Conservation (phyloP, 2,329 filamentous ascomycete genomes). For the Immersiporthe knoxdaviesiana region DNA sequence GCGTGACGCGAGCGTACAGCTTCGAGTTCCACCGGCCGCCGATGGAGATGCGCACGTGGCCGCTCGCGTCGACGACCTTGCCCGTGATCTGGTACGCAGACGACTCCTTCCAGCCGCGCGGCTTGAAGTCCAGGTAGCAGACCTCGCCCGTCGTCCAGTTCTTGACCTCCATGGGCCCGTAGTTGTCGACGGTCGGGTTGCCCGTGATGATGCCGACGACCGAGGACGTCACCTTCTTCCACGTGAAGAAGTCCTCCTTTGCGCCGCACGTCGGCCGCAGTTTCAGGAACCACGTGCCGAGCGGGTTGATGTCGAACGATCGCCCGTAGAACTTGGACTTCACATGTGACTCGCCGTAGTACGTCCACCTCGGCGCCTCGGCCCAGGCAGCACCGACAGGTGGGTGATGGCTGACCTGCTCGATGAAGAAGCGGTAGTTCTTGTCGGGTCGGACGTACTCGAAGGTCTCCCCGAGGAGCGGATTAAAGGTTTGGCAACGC, state of each 20-base stretch:
- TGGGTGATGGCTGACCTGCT: slow-evolving; percentile 97
- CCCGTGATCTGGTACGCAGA: slow-evolving; percentile 88
- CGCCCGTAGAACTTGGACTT: slow-evolving; percentile 98
- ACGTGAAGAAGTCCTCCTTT: slow-evolving; percentile 88
- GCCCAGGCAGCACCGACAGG: slow-evolving; percentile 92
- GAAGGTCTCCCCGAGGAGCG: slow-evolving; percentile 92
- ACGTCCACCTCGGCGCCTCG: slow-evolving; percentile 92
- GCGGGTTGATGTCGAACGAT: slow-evolving; percentile 94
- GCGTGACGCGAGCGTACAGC: slow-evolving; percentile 90
- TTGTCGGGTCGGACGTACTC: slow-evolving; percentile 96
- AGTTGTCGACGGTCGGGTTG: slow-evolving; percentile 96
- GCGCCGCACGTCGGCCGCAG: slow-evolving; percentile 76
- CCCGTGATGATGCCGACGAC: slow-evolving; percentile 99
- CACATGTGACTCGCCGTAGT: slow-evolving; percentile 94
- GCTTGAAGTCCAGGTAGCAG: slow-evolving; percentile 90
- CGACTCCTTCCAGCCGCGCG: slow-evolving; percentile 92
- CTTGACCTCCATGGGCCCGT: slow-evolving; percentile 94
- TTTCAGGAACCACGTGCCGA: slow-evolving; percentile 95
- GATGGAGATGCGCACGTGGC: slow-evolving; percentile 84
- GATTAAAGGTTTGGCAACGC: slow-evolving; percentile 99
- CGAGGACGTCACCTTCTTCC: slow-evolving; percentile 98
- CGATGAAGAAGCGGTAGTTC: slow-evolving; percentile 96
- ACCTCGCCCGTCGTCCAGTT: slow-evolving; percentile 95
- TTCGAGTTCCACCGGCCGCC: slow-evolving; percentile 98
- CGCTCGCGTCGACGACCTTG: slow-evolving; percentile 78